Evolutionary conservation across 78 protist species (phyloP), one percentile per base, ranked within the genome.

Genomic region (slime mould (Dictyostelium discoideum)): DNA sequence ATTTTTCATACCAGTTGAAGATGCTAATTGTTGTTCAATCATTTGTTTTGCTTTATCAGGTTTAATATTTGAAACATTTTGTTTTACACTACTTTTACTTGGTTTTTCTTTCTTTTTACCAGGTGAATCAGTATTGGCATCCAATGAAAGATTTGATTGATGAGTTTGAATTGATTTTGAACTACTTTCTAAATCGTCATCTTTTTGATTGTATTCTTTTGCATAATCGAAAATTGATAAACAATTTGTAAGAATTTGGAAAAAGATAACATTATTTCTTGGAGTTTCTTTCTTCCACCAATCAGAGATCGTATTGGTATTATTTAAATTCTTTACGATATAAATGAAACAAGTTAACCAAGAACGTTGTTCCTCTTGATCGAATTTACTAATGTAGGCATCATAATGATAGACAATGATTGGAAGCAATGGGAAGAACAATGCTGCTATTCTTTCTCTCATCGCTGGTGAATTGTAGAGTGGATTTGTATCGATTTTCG

Each of bases 251-350:
- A 92, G 89, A 11, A 92, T n/a, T 42, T 54, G 74, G 39, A 92
- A 92, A 83, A 92, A 92, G 24, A 85, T 50, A 10, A 84, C 16
- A 37, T 85, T 94, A 39, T 60, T 54, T 29, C 44, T 82, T 29
- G 72, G 57, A 1, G 87, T 46, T 32, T 94, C 97, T n/a, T 85
- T 77, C 48, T 90, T 88, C 97, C 97, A 94, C 97, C 97, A 94
- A 60, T 94, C 97, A 5, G 85, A 26, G 20, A 93, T 40, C 0
- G 86, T 44, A 44, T 39, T 76, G 5, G 92, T 72, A 29, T 93
- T 85, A 39, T 86, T 84, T n/a, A 93, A 44, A 57, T 94, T 86
- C 78, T 87, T 94, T 3, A 94, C 92, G 3, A 94, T 87, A 20
- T 88, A 94, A 42, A 94, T 81, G 54, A 83, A 94, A 65, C 92